phyloP scores from a whole-genome alignment of 106 monocot species.

The Phalaenopsis equestris region DNA sequence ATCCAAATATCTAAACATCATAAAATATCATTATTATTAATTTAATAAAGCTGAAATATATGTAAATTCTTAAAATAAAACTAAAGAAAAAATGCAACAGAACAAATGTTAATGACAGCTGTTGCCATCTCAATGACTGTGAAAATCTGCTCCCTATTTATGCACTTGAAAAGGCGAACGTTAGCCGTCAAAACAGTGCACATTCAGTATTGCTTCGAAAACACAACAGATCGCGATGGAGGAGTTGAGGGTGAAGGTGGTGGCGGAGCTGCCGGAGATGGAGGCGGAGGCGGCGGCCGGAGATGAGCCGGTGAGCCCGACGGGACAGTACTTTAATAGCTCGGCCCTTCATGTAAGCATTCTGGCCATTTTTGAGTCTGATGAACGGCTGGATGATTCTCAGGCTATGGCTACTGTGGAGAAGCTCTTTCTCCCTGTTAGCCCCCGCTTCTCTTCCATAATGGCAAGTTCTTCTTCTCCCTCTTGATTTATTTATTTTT shows the following conservation, averaged over 20 bases:
- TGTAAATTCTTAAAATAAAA: no score
- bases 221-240: background rate
- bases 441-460: conserved; percentile 55
- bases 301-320: conserved; percentile 67
- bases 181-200: no score
- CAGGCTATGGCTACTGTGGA: conserved; percentile 27
- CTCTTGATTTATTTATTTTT: background rate
- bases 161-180: no score
- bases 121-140: no score
- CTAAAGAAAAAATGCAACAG: no score
- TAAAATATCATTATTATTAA: no score
- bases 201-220: background rate
- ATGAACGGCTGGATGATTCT: conserved; percentile 50
- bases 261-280: background rate
- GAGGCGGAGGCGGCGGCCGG: conserved; percentile 8
- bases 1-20: no score
- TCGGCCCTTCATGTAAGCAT: conserved; percentile 44
- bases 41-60: no score
- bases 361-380: conserved; percentile 42
- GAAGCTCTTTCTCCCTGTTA: conserved; percentile 48
- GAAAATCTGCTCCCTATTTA: no score
- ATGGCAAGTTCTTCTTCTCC: conserved; percentile 23
- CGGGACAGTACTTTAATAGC: conserved; percentile 69
- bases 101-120: no score
- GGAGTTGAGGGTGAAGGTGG: conserved; percentile 9